phyloP scores from a whole-genome alignment of 805 yeast genomes.

The Starmerella stellata region DNA sequence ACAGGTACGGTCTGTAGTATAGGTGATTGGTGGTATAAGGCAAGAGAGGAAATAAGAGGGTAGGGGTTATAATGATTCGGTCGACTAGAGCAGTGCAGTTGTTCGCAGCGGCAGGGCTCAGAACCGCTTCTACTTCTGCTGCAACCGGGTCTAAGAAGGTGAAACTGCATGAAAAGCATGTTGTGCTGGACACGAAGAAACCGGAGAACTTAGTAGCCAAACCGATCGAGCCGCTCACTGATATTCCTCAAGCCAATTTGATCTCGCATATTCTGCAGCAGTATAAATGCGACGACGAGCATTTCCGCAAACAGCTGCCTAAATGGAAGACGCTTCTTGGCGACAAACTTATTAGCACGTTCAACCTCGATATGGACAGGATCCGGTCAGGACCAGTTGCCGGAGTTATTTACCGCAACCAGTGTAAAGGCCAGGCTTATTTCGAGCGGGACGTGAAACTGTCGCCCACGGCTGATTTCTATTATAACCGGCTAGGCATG shows the following conservation, averaged over 20 bases:
- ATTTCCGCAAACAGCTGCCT: constrained; percentile 14
- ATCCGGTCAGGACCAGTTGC: constrained; percentile 89
- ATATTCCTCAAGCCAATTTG: constrained; percentile 17
- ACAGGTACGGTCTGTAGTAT: too few species aligned
- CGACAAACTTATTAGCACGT: constrained; percentile 24
- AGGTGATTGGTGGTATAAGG: too few species aligned
- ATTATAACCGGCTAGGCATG: constrained; percentile 64
- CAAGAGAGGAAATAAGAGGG: too few species aligned
- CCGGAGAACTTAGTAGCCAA: constrained; percentile 13
- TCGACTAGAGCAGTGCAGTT: too few species aligned
- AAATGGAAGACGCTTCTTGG: constrained; percentile 23
- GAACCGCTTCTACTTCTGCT: too few species aligned
- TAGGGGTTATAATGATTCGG: too few species aligned
- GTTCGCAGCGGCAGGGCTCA: too few species aligned
- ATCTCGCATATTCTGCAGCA: constrained; percentile 19
- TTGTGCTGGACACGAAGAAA: constrained; percentile 16
- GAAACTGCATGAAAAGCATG: constrained; percentile 17
- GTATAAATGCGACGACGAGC: constrained; percentile 18
- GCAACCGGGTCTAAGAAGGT: too few species aligned
- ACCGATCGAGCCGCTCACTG: constrained; percentile 14
- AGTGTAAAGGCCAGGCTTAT: constrained; percentile 66
- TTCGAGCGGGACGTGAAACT: constrained; percentile 24
- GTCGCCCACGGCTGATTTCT: constrained; percentile 58
- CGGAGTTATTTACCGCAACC: constrained; percentile 69
- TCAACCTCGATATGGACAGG: constrained; percentile 76